A percentile compares a stretch with the other conserved stretches of the same genome.
phyloP scores from a whole-genome alignment of 257 asterid species.

The Fraxinus excelsior region DNA sequence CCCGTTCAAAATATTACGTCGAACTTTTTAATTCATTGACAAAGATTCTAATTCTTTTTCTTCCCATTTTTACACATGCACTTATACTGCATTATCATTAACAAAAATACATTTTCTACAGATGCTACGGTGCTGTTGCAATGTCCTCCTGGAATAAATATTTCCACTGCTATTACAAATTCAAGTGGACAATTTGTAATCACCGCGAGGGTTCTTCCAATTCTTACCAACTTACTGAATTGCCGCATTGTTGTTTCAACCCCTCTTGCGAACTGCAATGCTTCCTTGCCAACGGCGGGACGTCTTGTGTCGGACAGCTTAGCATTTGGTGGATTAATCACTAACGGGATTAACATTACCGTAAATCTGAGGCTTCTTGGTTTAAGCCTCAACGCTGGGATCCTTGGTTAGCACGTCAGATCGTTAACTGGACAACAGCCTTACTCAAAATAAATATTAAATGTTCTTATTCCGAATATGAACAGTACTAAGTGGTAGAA shows the following conservation, averaged over 20 bases:
- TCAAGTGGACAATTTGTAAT: background rate
- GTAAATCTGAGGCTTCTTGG: too few relatives aligned
- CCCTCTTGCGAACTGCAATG: background rate
- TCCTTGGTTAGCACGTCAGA: too few relatives aligned
- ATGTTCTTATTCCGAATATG: background rate
- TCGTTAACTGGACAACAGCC: background rate
- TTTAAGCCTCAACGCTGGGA: too few relatives aligned
- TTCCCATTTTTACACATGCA: background rate
- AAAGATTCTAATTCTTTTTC: too few relatives aligned
- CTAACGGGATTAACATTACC: background rate
- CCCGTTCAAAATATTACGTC: too few relatives aligned
- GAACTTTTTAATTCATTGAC: too few relatives aligned
- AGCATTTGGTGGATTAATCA: rapidly evolving
- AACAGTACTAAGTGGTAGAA: background rate
- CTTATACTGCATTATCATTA: background rate
- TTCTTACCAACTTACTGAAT: background rate
- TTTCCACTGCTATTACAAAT: background rate
- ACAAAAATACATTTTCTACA: too few relatives aligned
- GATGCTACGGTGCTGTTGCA: background rate
- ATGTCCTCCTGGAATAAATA: background rate
- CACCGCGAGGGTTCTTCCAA: background rate
- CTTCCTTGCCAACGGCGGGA: background rate
- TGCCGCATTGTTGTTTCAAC: background rate
- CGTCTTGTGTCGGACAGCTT: background rate
- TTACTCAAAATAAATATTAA: too few relatives aligned